Conservation (phyloP, 257 asterid genomes). For the Primulina eburnea region DNA sequence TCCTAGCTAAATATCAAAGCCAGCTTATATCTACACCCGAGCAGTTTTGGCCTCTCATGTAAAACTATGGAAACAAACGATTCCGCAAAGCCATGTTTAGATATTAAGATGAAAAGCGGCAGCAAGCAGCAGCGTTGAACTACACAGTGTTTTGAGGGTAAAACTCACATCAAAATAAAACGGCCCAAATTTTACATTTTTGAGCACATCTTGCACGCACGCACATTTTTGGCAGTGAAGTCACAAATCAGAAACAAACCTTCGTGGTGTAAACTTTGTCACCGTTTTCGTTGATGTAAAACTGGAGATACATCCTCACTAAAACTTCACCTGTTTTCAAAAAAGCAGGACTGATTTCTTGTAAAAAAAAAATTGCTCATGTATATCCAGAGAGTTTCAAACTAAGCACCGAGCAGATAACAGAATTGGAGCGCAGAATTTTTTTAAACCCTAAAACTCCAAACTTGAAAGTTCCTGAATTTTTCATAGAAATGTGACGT, state of each 20-base stretch:
- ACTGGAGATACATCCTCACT: constrained; percentile 50
- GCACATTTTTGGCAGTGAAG: background rate
- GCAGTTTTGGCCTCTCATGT: background rate
- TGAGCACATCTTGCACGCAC: too few species aligned
- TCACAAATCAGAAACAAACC: constrained; percentile 21
- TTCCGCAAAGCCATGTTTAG: background rate
- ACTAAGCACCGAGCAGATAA: background rate
- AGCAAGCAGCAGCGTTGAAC: background rate
- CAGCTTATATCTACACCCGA: too few species aligned
- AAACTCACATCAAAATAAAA: background rate
- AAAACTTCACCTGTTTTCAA: constrained; percentile 24
- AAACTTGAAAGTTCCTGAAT: background rate
- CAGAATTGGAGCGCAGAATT: background rate
- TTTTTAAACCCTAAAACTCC: background rate
- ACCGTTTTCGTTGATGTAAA: constrained; percentile 49
- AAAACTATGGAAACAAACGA: background rate
- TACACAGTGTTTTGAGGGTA: background rate
- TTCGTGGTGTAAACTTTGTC: constrained; percentile 55
- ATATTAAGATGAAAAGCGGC: background rate
- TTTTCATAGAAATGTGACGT: background rate
- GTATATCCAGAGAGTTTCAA: background rate
- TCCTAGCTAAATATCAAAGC: background rate
- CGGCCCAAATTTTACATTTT: too few species aligned
- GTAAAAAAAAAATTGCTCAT: background rate
- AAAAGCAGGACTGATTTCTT: background rate